Base-by-base conservation (phyloP, 75 land plant genomes). In the Pinus tabuliformis region DNA sequence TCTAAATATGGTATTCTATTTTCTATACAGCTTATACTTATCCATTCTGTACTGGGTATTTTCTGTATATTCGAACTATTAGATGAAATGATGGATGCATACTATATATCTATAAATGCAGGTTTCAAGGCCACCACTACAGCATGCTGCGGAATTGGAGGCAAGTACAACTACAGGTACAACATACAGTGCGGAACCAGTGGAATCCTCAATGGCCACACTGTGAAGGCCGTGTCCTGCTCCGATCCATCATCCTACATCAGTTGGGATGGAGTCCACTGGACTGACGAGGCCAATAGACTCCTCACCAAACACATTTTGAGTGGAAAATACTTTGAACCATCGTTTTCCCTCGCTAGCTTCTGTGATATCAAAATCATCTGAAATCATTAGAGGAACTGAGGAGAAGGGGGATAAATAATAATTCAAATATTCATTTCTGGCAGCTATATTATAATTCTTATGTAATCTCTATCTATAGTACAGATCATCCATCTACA, bases 211-310 rank as follows among this genome's bases (percentile, higher is more conserved):
- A 77, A 88, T 62, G 92, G 92, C 3, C 42, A 2, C 0, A 80
- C 26, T 0, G 80, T 83, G 59, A 86, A 78, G 24, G 86, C 90
- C n/a, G 42, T 37, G n/a, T 88, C 93, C 13, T 95, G 98, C 64
- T 21, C 45, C 3, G 85, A 92, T 72, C 95, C 95, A 1, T 16
- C 87, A 4, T 66, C 79, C 58, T 88, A 92, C 72, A 91, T 93
- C 20, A 93, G 91, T 73, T 95, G 95, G 98, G 98, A 95, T 85
- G 95, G 93, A 26, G 84, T 89, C 36, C 98, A 95, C 78, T 82
- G 89, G 59, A 91, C 95, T 11, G 95, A 95, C 70, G 83, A 82
- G 21, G 87, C 93, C 33, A 87, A 92, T 74, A 87, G 79, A 73
- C 59, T 81, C 39, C 58, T 89, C 20, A 78, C 95, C 54, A 15